A percentile compares a stretch with the other conserved stretches of the same genome.
These are phyloP conservation scores for sunflower (Helianthus annuus) DNA, from an alignment of 129 eudicot genomes.

Conservation along the genomic window DNA sequence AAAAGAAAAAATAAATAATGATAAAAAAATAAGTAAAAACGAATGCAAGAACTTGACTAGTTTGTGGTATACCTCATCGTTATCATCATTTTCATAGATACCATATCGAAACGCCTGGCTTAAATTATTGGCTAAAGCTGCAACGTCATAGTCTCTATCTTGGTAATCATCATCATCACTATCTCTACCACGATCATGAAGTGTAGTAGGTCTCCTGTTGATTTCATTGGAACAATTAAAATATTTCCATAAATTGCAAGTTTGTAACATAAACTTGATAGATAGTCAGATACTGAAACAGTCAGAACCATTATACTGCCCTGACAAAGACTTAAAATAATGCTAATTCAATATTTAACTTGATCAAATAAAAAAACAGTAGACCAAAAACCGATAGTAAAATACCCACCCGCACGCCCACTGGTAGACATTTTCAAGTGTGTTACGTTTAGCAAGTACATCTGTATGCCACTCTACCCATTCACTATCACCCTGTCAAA, in stretches of 20 bases:
- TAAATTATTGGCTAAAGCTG: constrained; percentile 84
- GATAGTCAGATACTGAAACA: constrained; percentile 3
- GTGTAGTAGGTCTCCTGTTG: constrained; percentile 87
- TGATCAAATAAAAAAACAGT: neutral
- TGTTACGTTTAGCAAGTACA: constrained; percentile 76
- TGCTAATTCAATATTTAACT: too few species aligned
- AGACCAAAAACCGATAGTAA: neutral
- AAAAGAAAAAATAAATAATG: too few species aligned
- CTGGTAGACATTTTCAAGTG: constrained; percentile 84
- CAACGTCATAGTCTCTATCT: constrained; percentile 90
- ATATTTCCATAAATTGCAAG: neutral
- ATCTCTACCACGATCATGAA: constrained; percentile 86
- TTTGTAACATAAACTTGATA: neutral
- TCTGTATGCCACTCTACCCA: constrained; percentile 94
- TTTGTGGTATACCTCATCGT: constrained; percentile 64
- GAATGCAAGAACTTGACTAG: constrained; percentile 3
- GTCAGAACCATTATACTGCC: constrained; percentile 14
- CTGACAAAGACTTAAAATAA: too few species aligned
- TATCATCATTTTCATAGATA: constrained; percentile 78
- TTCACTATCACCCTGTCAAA: constrained; percentile 74
- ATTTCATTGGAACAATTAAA: constrained; percentile 12
- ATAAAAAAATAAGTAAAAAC: neutral
- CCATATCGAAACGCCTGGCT: constrained; percentile 94
- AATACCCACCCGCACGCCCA: constrained; percentile 97
- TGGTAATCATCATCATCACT: constrained; percentile 96